Percentiles rank a stretch among this genome's conserved stretches.
Evolutionary conservation across 306 rosid genomes (phyloP).

Genomic region (Erythrophleum fordii): DNA sequence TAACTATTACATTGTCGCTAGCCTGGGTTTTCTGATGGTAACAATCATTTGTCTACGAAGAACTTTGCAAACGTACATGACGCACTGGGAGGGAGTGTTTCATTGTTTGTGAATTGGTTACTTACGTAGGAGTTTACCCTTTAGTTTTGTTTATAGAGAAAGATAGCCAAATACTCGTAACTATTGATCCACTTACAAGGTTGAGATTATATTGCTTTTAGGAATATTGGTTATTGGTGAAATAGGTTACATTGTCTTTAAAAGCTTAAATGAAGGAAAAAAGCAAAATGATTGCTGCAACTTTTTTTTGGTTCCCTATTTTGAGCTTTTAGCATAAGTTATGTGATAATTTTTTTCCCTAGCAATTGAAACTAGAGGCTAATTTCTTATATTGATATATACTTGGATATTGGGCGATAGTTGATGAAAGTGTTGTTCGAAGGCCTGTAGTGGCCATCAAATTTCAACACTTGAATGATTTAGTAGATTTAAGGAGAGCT

Average conservation of each 20-base stretch:
- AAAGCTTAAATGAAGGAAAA: background rate
- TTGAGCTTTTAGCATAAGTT: background rate
- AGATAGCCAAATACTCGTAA: background rate
- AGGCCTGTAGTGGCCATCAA: conserved; percentile 4
- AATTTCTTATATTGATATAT: background rate
- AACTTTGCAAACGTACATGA: background rate
- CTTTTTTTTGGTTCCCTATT: background rate
- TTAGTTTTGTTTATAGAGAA: background rate
- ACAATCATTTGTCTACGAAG: background rate
- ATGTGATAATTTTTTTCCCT: background rate
- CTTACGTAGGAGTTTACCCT: background rate
- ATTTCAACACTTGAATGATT: conserved; percentile 19
- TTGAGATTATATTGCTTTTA: background rate
- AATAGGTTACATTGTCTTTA: background rate
- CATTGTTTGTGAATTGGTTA: background rate
- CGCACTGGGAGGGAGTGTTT: background rate
- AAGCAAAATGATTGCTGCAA: background rate
- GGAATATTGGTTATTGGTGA: background rate
- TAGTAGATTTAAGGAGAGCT: background rate
- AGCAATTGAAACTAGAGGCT: background rate
- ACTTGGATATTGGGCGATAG: background rate
- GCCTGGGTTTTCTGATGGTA: background rate
- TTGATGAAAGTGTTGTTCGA: conserved; percentile 23
- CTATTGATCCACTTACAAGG: background rate
- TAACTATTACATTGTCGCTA: conserved; percentile 1